A percentile compares a stretch with the other conserved stretches of the same genome.
These are phyloP conservation scores for Macrolepiota fuliginosa DNA, from an alignment of 768 basidiomycete species.

Conservation along the genomic window DNA sequence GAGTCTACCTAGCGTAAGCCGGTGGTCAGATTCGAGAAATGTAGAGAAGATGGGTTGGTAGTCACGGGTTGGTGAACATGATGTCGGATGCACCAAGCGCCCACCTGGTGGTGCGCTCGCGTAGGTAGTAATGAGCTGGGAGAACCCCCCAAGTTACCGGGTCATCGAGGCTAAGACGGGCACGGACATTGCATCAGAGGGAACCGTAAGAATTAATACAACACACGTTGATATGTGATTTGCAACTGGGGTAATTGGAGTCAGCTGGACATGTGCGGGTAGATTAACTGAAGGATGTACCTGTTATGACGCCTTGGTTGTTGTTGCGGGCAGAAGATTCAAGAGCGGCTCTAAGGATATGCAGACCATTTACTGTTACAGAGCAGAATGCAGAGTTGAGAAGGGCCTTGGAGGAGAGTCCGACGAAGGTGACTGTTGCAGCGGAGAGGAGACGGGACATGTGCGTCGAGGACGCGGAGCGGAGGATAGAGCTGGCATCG, in stretches of 20 bases:
- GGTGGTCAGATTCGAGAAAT: conserved; percentile 9
- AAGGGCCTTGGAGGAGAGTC: conserved; percentile 77
- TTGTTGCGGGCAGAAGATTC: conserved; percentile 37
- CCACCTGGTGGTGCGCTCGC: conserved; percentile 73
- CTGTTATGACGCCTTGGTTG: conserved; percentile 71
- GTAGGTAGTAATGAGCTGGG: conserved; percentile 60
- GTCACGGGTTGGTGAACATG: conserved; percentile 91
- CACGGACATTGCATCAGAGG: conserved; percentile 12
- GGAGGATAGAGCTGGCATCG: conserved; percentile 11
- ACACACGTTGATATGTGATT: conserved; percentile 93
- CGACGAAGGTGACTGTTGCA: conserved; percentile 62
- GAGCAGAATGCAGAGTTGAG: conserved; percentile 65
- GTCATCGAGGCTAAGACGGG: conserved; percentile 63
- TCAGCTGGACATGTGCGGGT: conserved; percentile 5
- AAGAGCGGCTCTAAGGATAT: conserved; percentile 62
- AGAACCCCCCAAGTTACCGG: conserved; percentile 87
- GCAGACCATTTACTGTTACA: conserved; percentile 69
- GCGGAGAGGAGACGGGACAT: conserved; percentile 52
- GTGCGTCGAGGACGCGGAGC: conserved; percentile 8
- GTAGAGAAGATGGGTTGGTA: conserved; percentile 14
- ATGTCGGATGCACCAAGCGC: conserved; percentile 90
- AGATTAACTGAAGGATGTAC: conserved; percentile 34
- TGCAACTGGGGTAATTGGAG: conserved; percentile 52
- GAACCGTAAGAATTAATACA: not conserved
- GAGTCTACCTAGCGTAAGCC: conserved; percentile 48